phyloP scores from a whole-genome alignment of 2,329 filamentous ascomycete genomes.

The Sclerotinia minor region DNA sequence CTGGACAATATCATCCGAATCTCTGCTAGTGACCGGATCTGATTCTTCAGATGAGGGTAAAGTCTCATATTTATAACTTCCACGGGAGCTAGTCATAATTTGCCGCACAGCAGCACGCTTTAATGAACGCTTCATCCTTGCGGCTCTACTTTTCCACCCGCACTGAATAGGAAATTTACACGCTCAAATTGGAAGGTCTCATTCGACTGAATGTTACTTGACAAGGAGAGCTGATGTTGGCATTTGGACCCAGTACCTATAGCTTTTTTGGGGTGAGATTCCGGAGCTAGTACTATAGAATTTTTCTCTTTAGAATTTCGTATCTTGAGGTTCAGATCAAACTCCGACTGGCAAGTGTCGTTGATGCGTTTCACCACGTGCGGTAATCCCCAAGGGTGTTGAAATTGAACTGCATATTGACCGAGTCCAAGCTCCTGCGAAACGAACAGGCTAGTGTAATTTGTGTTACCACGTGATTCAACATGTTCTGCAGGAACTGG shows the following conservation, averaged over 20 bases:
- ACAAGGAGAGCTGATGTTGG: background rate
- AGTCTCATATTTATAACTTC: conserved; percentile 33
- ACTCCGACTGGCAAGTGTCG: conserved; percentile 3
- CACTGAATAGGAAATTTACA: background rate
- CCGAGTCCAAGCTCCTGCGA: no score
- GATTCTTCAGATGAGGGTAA: conserved; percentile 24
- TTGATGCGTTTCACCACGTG: conserved; percentile 20
- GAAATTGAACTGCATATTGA: conserved; percentile 5
- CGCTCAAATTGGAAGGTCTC: background rate
- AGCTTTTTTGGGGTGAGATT: background rate
- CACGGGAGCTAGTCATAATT: background rate
- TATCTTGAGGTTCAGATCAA: background rate
- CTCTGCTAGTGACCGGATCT: conserved; percentile 23
- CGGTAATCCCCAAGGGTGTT: background rate
- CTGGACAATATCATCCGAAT: conserved; percentile 24
- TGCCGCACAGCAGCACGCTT: conserved; percentile 13
- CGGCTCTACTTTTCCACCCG: background rate
- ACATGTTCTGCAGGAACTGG: background rate
- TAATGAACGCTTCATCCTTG: conserved; percentile 28
- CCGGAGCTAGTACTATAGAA: background rate
- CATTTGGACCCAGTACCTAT: background rate
- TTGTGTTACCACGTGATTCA: conserved; percentile 8
- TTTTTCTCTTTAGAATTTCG: background rate
- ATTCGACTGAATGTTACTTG: background rate
- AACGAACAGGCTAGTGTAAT: background rate